phyloP scores from a whole-genome alignment of 768 basidiomycete species.

The Piloderma croceum region DNA sequence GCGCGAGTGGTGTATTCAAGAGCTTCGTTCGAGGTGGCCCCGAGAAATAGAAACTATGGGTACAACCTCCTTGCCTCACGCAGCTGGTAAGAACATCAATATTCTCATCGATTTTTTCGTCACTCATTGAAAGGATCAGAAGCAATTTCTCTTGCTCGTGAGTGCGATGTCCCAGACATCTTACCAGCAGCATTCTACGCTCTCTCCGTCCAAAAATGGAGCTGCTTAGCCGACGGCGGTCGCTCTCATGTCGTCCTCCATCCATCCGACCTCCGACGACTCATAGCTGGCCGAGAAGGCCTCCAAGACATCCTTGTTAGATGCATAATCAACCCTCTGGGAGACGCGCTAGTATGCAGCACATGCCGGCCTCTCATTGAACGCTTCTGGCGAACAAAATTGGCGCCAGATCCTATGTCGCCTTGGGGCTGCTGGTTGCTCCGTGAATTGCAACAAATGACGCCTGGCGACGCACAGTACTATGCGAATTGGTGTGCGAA shows the following conservation, averaged over 20 bases:
- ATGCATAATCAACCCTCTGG: slow-evolving; percentile 11
- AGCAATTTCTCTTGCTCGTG: slow-evolving; percentile 30
- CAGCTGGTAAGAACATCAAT: slow-evolving; percentile 22
- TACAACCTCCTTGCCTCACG: slow-evolving; percentile 21
- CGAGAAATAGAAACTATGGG: slow-evolving; percentile 21
- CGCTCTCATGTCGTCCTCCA: slow-evolving; percentile 24
- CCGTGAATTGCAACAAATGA: slow-evolving; percentile 15
- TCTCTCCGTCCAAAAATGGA: slow-evolving; percentile 28
- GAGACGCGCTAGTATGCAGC: slow-evolving; percentile 2
- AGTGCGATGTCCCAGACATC: slow-evolving; percentile 30
- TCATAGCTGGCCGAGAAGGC: slow-evolving; percentile 27
- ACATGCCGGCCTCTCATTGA: slow-evolving; percentile 4
- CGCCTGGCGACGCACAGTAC: no score
- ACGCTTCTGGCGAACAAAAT: slow-evolving; percentile 6
- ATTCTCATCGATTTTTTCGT: background rate
- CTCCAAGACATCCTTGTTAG: slow-evolving; percentile 20
- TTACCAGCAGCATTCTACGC: slow-evolving; percentile 38
- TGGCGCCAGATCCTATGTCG: slow-evolving; percentile 9
- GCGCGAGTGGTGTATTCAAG: slow-evolving; percentile 19
- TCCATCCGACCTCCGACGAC: slow-evolving; percentile 22
- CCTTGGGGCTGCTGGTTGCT: slow-evolving; percentile 18
- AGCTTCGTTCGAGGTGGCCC: slow-evolving; percentile 28
- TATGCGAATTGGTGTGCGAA: no score
- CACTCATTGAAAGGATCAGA: no score
- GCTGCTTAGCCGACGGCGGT: slow-evolving; percentile 21